Evolutionary conservation across 441 rosid species (phyloP).

Genomic region (Breynia disticha): DNA sequence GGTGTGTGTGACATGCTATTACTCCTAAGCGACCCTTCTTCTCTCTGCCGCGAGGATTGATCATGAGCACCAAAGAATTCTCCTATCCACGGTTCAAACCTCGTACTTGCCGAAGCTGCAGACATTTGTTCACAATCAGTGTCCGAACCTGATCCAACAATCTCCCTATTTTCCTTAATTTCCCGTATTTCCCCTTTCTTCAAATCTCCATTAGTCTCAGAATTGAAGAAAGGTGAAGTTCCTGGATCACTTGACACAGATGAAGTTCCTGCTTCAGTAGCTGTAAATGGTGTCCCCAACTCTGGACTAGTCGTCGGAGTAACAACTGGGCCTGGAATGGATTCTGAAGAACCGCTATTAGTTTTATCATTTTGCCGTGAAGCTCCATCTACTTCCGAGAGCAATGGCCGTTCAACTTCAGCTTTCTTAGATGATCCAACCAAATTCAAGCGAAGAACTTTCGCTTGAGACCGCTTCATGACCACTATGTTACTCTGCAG

Average conservation of each 20-base stretch:
- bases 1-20: slow-evolving; percentile 33
- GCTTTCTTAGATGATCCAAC: slow-evolving; percentile 57
- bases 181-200: slow-evolving; percentile 54
- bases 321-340: slow-evolving; percentile 66
- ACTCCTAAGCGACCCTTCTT: slow-evolving; percentile 44
- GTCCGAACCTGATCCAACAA: slow-evolving; percentile 64
- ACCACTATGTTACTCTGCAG: slow-evolving; percentile 93
- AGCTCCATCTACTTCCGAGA: slow-evolving; percentile 36
- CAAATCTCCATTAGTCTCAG: slow-evolving; percentile 47
- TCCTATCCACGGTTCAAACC: slow-evolving; percentile 74
- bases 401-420: slow-evolving; percentile 27
- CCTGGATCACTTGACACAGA: slow-evolving; percentile 93
- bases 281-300: slow-evolving; percentile 81
- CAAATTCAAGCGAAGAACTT: slow-evolving; percentile 87
- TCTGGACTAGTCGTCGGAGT: slow-evolving; percentile 96
- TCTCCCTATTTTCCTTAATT: slow-evolving; percentile 42
- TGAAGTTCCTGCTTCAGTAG: slow-evolving; percentile 86
- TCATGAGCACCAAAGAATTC: slow-evolving; percentile 39
- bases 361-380: slow-evolving; percentile 32
- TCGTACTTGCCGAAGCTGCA: slow-evolving; percentile 56
- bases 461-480: slow-evolving; percentile 82
- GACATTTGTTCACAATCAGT: slow-evolving; percentile 64
- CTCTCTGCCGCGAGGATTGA: slow-evolving; percentile 35
- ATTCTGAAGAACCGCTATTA: slow-evolving; percentile 33
- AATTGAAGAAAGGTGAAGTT: slow-evolving; percentile 66